Conservation (phyloP, 345 rosid genomes). For the Euphorbia tirucalli region DNA sequence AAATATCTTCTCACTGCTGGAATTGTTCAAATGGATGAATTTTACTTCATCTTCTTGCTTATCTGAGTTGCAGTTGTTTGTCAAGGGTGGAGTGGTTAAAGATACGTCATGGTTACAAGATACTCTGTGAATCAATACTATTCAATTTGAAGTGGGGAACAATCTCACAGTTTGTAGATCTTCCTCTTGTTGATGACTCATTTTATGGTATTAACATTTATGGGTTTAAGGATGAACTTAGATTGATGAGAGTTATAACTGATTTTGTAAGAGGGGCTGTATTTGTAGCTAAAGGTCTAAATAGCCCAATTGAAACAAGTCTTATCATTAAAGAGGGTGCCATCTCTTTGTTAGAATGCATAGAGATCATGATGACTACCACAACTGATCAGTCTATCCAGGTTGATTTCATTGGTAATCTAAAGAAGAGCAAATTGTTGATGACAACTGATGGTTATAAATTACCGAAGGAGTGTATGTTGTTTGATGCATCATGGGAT, state of each 20-base stretch:
- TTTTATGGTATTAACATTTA: neutral
- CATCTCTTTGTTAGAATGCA: neutral
- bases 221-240: constrained; percentile 1
- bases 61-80: neutral
- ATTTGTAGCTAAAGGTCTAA: constrained; percentile 12
- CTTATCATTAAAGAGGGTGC: neutral
- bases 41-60: neutral
- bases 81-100: constrained; percentile 2
- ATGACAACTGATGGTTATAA: constrained; percentile 7
- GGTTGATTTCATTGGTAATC: neutral
- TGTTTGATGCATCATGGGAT: constrained; percentile 10
- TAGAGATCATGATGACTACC: neutral
- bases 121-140: constrained; percentile 2
- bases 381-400: neutral
- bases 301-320: neutral
- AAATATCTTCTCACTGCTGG: neutral
- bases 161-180: neutral
- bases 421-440: constrained; percentile 1
- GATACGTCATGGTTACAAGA: constrained; percentile 9
- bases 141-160: constrained; percentile 10
- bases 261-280: neutral
- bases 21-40: neutral
- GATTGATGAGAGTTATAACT: neutral
- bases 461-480: constrained; percentile 2
- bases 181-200: constrained; percentile 13